Evolutionary conservation across 768 basidiomycete species (phyloP).

Genomic region (Auricularia sp.): DNA sequence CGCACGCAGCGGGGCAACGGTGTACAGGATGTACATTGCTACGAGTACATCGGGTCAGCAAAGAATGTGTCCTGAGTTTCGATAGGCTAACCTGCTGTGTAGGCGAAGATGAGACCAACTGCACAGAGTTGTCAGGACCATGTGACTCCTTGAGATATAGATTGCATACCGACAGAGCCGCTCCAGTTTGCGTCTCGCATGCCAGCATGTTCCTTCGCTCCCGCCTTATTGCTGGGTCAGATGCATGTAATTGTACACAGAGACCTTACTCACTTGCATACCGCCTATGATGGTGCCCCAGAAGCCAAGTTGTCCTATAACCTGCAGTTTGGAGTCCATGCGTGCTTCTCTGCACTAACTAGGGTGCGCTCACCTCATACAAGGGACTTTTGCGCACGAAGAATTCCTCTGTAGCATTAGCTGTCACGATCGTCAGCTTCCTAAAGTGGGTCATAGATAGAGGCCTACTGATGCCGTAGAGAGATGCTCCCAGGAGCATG

Average conservation of each 20-base stretch:
- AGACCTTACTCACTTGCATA: constrained; percentile 19
- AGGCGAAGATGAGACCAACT: constrained; percentile 45
- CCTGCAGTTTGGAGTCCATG: constrained; percentile 21
- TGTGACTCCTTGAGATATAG: constrained; percentile 8
- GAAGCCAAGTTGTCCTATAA: constrained; percentile 79
- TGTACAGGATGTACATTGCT: constrained; percentile 80
- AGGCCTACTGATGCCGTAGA: constrained; percentile 75
- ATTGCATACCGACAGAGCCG: constrained; percentile 50
- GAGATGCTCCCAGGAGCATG: constrained; percentile 76
- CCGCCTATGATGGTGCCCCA: constrained; percentile 75
- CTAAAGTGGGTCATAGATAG: neutral
- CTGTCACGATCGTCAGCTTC: constrained; percentile 24
- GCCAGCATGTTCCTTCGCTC: constrained; percentile 56
- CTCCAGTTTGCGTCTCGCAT: constrained; percentile 67
- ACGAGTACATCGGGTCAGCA: constrained; percentile 9
- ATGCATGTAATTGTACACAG: neutral
- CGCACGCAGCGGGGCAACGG: constrained; percentile 56
- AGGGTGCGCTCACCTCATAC: constrained; percentile 42
- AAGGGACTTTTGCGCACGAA: constrained; percentile 70
- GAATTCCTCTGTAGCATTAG: constrained; percentile 83
- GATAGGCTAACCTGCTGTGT: constrained; percentile 26
- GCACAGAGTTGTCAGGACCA: constrained; percentile 6
- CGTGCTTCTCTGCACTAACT: neutral
- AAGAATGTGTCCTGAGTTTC: constrained; percentile 9
- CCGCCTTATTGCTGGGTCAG: constrained; percentile 37